Conservation (phyloP, 83 land plant species). For the Picea abies region DNA sequence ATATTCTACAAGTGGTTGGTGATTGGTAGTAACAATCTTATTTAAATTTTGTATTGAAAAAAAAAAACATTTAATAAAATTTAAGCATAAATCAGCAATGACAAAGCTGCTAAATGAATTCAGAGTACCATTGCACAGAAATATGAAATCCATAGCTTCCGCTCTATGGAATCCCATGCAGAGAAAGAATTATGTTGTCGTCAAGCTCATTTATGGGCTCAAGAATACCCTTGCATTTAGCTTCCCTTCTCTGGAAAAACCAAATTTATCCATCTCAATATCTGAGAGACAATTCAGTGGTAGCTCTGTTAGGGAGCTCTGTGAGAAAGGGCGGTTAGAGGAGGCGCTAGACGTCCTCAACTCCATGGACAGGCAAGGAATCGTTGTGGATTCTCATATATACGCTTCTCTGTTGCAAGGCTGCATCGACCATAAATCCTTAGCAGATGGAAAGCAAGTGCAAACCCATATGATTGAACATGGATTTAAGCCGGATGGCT, state of each 20-base stretch:
- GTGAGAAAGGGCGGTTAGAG: neutral
- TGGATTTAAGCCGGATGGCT: slow-evolving; percentile 17
- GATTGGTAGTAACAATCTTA: too few species aligned
- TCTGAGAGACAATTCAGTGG: neutral
- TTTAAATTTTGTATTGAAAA: neutral
- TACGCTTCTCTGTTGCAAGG: neutral
- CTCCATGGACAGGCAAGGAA: neutral
- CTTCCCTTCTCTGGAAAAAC: too few species aligned
- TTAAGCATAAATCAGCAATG: too few species aligned
- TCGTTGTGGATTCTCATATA: neutral
- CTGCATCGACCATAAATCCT: neutral
- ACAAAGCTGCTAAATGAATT: too few species aligned
- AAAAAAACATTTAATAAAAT: too few species aligned
- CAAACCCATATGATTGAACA: neutral
- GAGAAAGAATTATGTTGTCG: too few species aligned
- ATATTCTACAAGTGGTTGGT: too few species aligned
- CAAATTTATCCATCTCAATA: neutral
- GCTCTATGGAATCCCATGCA: too few species aligned
- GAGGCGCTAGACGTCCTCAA: neutral
- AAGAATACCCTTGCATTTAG: too few species aligned
- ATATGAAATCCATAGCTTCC: too few species aligned
- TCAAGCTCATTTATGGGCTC: too few species aligned
- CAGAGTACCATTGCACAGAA: too few species aligned
- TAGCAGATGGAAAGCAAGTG: neutral
- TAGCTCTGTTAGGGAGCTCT: neutral